Base-by-base conservation (phyloP, 2,329 filamentous ascomycete genomes). In the Curvularia lunata region DNA sequence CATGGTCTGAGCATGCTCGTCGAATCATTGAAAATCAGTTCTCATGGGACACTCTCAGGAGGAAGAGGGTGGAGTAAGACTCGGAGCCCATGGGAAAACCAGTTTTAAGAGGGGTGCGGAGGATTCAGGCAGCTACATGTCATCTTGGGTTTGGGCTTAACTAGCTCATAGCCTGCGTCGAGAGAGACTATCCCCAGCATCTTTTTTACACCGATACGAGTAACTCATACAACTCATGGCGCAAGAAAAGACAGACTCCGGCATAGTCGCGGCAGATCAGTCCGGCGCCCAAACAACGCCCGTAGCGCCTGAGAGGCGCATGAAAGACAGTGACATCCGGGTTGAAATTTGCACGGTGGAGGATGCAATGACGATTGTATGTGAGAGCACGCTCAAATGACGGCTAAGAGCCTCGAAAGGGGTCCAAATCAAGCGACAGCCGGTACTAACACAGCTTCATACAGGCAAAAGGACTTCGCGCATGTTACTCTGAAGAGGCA, bases 381-480 rank as follows among this genome's bases (percentile, higher is more conserved):
- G 70, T 70, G 49, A 42, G 53, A 9, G 23, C 7, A 25, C 19
- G 16, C 19, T 0, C n/a, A 12, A 3, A 10, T 19, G 3, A 19
- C 34, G n/a, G 30, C 25, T 16, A 5, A 34, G 4, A 4, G 32
- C 32, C 32, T 34, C 13, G 4, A 6, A 34, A 5, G 5, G 4
- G n/a, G 5, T 30, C 9, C 28, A 30, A 12, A 8, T 27, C 25
- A 27, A 27, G 28, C 3, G 28, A 10, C n/a, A 10, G 5, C 9
- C 28, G 2, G 12, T 19, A 23, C 12, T 41, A 16, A 42, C 6
- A 10, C 52, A 41, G 56, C 46, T 18, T 3, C 8, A 8, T n/a
- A 10, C 28, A 74, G 73, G 70, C 68, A n/a, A 60, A 70, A 59
- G 66, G 65, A 2, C 42, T 75, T n/a, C 74, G 74, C 60, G 27